These are phyloP conservation scores for Oemleria cerasiformis DNA, from an alignment of 306 rosid genomes.

Conservation along the genomic window DNA sequence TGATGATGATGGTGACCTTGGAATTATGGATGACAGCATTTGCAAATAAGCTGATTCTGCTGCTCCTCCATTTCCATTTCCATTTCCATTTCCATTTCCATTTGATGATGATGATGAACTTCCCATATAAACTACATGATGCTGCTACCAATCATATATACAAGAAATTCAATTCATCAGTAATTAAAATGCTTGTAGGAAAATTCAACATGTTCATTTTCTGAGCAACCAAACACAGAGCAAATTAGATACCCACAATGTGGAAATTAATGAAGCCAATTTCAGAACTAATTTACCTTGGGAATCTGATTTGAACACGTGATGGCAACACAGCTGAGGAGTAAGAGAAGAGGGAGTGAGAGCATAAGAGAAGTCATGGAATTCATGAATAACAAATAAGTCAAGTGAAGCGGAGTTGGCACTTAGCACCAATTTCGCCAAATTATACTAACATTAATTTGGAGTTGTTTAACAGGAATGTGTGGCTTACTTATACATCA, in stretches of 20 bases:
- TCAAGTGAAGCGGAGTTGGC: background rate
- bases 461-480: background rate
- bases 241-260: too few relatives aligned
- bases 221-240: constrained; percentile 5
- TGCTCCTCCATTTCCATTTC: constrained; percentile 19
- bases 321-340: constrained; percentile 28
- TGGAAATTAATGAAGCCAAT: too few relatives aligned
- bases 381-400: background rate
- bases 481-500: constrained; percentile 1
- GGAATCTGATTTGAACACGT: constrained; percentile 47
- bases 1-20: constrained; percentile 39
- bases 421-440: constrained; percentile 10
- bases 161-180: background rate
- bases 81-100: constrained; percentile 27
- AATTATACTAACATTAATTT: too few relatives aligned
- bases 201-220: background rate
- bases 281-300: constrained; percentile 76
- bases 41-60: constrained; percentile 52
- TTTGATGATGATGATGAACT: constrained; percentile 35
- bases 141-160: constrained; percentile 39
- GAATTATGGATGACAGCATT: constrained; percentile 55
- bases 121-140: constrained; percentile 88
- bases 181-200: background rate
- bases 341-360: constrained; percentile 33
- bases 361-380: constrained; percentile 35